Evolutionary conservation across 306 rosid species (phyloP), one percentile per base, ranked within the genome.

Genomic region (Canavalia ensiformis): DNA sequence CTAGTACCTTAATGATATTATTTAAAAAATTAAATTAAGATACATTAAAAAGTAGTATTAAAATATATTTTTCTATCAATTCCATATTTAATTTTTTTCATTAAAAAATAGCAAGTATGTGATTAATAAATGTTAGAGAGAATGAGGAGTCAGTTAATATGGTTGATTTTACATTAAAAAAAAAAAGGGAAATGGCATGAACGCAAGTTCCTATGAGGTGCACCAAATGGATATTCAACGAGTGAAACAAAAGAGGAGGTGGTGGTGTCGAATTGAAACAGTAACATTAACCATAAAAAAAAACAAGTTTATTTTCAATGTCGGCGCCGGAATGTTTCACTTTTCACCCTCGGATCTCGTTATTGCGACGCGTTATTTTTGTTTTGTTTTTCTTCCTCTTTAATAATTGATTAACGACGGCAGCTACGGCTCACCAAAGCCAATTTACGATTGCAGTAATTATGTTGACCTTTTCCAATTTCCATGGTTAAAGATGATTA

Each of bases 311-410:
- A 72, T 78, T 51, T 78, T 81, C 86, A 54, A 70, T 73, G 84
- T 87, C 82, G 84, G 84, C 90, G 90, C 90, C 90, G 86, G 79
- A 77, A 84, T 84, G 84, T 83, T 83, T 83, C 79, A 76, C 85
- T 75, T 75, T 75, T 62, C 64, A 25, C 78, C 77, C 47, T 37
- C 33, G 64, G 39, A 44, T 35, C 63, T 45, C 51, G 80, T 72
- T 78, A 31, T 64, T 34, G 58, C 70, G 0, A 83, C 79, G 55
- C 79, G 74, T 62, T 30, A 13, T 29, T 67, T 56, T 8, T 50
- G 4, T 7, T 77, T n/a, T 29, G 51, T 45, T 55, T 56, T 33
- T 79, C 54, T n/a, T 52, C 49, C 64, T 5, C 39, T 60, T 58
- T 46, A 60, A 72, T 73, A 60, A 62, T 51, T 10, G 67, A 73